These are phyloP conservation scores for Pecoramyces ruminantium DNA, from an alignment of 192 early-diverging fungal genomes.

Conservation along the genomic window DNA sequence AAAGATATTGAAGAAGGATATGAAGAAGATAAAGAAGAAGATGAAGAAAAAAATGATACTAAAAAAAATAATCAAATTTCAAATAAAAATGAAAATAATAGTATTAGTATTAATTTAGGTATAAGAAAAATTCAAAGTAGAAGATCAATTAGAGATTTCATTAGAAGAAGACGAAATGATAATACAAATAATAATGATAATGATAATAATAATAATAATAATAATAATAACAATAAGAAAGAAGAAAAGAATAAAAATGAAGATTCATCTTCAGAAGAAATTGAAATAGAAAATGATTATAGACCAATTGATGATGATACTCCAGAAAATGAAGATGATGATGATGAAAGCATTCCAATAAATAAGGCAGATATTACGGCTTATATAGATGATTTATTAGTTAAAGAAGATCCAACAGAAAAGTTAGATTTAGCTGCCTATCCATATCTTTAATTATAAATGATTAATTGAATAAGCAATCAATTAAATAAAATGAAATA, in stretches of 20 bases:
- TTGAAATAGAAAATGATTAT: background rate
- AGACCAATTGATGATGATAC: background rate
- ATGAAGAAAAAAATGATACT: background rate
- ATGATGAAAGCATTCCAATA: background rate
- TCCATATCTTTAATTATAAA: background rate
- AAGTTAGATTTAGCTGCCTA: background rate
- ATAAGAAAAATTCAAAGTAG: background rate
- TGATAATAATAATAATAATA: background rate
- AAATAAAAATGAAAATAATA: no score
- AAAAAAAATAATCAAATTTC: no score
- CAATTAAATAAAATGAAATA: no score
- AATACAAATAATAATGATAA: background rate
- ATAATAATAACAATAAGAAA: background rate
- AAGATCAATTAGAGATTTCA: background rate
- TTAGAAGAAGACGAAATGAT: background rate
- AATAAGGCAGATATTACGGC: background rate
- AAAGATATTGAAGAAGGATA: background rate
- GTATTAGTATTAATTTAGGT: background rate
- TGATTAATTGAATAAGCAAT: no score
- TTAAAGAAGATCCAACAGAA: background rate
- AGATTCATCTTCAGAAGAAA: background rate
- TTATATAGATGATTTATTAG: background rate
- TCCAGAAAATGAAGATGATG: background rate
- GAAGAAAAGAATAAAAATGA: background rate
- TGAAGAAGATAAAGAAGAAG: background rate